Conservation (phyloP, 805 yeast species). For the Wickerhamiella alocasiicola region DNA sequence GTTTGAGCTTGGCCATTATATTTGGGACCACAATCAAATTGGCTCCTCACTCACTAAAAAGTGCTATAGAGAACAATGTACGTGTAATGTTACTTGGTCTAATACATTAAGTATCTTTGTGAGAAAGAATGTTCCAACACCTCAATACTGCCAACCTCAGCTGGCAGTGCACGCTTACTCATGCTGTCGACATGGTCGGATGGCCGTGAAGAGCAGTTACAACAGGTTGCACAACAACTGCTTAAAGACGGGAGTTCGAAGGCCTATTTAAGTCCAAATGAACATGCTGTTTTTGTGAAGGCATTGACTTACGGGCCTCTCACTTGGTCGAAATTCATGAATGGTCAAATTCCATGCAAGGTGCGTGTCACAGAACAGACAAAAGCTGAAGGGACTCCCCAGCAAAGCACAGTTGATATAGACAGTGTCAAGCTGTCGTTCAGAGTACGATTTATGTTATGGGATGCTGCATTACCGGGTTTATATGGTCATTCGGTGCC, state of each 20-base stretch:
- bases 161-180: too few species aligned
- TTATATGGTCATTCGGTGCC: slow-evolving; percentile 3
- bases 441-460: slow-evolving; percentile 32
- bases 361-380: slow-evolving; percentile 15
- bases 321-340: slow-evolving; percentile 26
- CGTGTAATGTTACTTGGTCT: too few species aligned
- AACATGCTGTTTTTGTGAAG: slow-evolving; percentile 27
- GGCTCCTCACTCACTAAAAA: too few species aligned
- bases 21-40: too few species aligned
- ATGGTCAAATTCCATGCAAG: slow-evolving; percentile 23
- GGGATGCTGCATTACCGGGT: slow-evolving; percentile 22
- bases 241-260: slow-evolving; percentile 21
- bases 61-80: too few species aligned
- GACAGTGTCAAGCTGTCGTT: slow-evolving; percentile 28
- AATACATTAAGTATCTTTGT: too few species aligned
- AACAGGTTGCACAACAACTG: slow-evolving; percentile 9
- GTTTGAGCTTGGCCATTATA: too few species aligned
- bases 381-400: slow-evolving; percentile 11
- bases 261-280: slow-evolving; percentile 29
- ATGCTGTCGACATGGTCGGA: slow-evolving; percentile 10
- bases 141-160: too few species aligned
- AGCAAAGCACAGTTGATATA: slow-evolving; percentile 15
- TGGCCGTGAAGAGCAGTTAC: slow-evolving; percentile 7
- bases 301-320: slow-evolving; percentile 25
- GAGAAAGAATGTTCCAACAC: too few species aligned